Percentiles rank a stretch among this genome's conserved stretches.
phyloP scores from a whole-genome alignment of 1,139 yeast species.

The Geotrichum restrictum region DNA sequence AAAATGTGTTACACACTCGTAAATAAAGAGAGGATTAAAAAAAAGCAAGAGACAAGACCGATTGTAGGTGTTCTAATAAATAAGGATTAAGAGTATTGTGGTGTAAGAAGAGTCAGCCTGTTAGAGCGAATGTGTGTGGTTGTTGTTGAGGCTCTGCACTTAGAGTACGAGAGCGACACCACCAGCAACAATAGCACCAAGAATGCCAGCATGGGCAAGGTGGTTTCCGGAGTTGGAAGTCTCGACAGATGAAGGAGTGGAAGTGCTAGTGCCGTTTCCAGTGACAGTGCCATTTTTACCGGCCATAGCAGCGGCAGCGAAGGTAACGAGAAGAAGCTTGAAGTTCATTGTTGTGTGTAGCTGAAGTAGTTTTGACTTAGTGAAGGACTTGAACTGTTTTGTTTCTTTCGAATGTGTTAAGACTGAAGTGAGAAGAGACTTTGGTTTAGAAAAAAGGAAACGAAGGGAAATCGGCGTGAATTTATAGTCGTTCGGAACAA shows the following conservation, averaged over 20 bases:
- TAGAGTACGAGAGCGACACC: slow-evolving; percentile 28
- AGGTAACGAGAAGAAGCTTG: slow-evolving; percentile 20
- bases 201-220: slow-evolving; percentile 16
- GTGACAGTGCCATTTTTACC: slow-evolving; percentile 1
- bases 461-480: not conserved
- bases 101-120: not conserved
- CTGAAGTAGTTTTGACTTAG: not conserved
- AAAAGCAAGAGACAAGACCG: not conserved
- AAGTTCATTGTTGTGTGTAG: slow-evolving; percentile 21
- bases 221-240: slow-evolving; percentile 24
- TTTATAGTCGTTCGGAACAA: not conserved
- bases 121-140: too few relatives aligned
- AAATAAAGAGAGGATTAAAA: not conserved
- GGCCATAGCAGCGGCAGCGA: slow-evolving; percentile 23
- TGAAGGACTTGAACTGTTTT: too few relatives aligned
- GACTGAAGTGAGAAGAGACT: not conserved
- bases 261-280: not conserved
- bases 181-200: slow-evolving; percentile 20
- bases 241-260: slow-evolving; percentile 11
- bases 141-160: slow-evolving; percentile 17
- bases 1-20: not conserved
- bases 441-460: not conserved
- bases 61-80: not conserved
- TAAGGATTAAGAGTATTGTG: slow-evolving; percentile 14
- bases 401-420: not conserved